These are phyloP conservation scores for Galerina marginata DNA, from an alignment of 768 basidiomycete species.

Conservation along the genomic window DNA sequence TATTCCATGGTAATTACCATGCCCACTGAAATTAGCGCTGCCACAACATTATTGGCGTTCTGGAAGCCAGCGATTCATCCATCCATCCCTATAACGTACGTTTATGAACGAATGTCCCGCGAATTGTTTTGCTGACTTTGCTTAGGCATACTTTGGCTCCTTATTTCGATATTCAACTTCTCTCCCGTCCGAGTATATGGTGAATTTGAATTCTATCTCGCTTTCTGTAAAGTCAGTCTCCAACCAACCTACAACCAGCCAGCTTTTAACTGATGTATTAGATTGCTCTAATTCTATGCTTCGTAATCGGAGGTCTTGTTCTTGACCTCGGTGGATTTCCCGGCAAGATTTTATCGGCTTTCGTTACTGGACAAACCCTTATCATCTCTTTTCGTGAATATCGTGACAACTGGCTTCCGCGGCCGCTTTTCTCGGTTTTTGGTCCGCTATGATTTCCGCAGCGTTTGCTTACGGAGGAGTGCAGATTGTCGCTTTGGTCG, in stretches of 20 bases:
- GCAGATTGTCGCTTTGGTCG: slow-evolving; percentile 45
- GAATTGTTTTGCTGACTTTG: neutral
- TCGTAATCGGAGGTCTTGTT: slow-evolving; percentile 42
- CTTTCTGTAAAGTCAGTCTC: slow-evolving; percentile 30
- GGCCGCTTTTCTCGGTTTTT: slow-evolving; percentile 60
- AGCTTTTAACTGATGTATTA: slow-evolving; percentile 21
- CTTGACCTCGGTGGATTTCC: slow-evolving; percentile 59
- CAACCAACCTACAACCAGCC: too few species aligned
- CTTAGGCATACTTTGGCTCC: slow-evolving; percentile 34
- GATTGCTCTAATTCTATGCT: slow-evolving; percentile 46
- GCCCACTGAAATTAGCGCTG: slow-evolving; percentile 59
- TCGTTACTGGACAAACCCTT: slow-evolving; percentile 49
- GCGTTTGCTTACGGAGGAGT: slow-evolving; percentile 73
- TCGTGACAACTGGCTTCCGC: slow-evolving; percentile 33
- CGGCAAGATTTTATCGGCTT: slow-evolving; percentile 47
- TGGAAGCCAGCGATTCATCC: slow-evolving; percentile 33
- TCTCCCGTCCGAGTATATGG: slow-evolving; percentile 54
- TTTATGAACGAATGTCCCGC: slow-evolving; percentile 8
- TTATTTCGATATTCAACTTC: slow-evolving; percentile 41
- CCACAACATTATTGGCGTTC: slow-evolving; percentile 50
- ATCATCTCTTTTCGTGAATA: slow-evolving; percentile 34
- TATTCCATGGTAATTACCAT: slow-evolving; percentile 43
- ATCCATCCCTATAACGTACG: slow-evolving; percentile 32
- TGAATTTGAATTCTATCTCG: slow-evolving; percentile 62
- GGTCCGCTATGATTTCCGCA: slow-evolving; percentile 41